phyloP scores from a whole-genome alignment of 1,139 yeast species.

The Geotrichum bryndzae region DNA sequence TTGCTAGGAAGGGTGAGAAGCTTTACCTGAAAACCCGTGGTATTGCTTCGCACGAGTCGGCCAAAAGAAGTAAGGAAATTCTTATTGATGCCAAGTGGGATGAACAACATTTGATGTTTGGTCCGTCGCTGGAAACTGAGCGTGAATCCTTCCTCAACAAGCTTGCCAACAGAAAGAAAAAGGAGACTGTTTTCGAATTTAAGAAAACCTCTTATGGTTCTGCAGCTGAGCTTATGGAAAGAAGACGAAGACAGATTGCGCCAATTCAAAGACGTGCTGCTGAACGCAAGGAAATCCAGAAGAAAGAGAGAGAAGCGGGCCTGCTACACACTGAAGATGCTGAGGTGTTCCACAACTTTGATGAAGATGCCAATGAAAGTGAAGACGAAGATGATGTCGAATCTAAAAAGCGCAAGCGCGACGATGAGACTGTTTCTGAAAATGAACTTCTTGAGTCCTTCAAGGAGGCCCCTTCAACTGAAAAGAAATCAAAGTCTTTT shows the following conservation, averaged over 20 bases:
- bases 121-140: slow-evolving; percentile 45
- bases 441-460: slow-evolving; percentile 11
- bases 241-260: slow-evolving; percentile 79
- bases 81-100: slow-evolving; percentile 80
- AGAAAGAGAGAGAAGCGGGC: slow-evolving; percentile 72
- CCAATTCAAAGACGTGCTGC: slow-evolving; percentile 75
- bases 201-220: slow-evolving; percentile 45
- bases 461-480: slow-evolving; percentile 30
- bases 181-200: slow-evolving; percentile 93
- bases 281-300: slow-evolving; percentile 57
- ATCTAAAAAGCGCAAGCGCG: slow-evolving; percentile 24
- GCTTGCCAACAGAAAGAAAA: slow-evolving; percentile 45
- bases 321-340: slow-evolving; percentile 67
- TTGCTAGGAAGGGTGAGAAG: slow-evolving; percentile 81
- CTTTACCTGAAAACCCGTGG: slow-evolving; percentile 80
- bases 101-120: slow-evolving; percentile 73
- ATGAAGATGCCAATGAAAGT: slow-evolving; percentile 46
- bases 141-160: slow-evolving; percentile 67
- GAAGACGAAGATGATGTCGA: slow-evolving; percentile 17
- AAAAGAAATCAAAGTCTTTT: slow-evolving; percentile 27
- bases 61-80: slow-evolving; percentile 78
- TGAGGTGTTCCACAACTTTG: slow-evolving; percentile 48
- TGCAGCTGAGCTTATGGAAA: slow-evolving; percentile 77
- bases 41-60: slow-evolving; percentile 78
- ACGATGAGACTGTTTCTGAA: slow-evolving; percentile 8